Evolutionary conservation across 176 grass and related monocot species (phyloP), one percentile per base, ranked within the genome.

Genomic region (Lolium rigidum): DNA sequence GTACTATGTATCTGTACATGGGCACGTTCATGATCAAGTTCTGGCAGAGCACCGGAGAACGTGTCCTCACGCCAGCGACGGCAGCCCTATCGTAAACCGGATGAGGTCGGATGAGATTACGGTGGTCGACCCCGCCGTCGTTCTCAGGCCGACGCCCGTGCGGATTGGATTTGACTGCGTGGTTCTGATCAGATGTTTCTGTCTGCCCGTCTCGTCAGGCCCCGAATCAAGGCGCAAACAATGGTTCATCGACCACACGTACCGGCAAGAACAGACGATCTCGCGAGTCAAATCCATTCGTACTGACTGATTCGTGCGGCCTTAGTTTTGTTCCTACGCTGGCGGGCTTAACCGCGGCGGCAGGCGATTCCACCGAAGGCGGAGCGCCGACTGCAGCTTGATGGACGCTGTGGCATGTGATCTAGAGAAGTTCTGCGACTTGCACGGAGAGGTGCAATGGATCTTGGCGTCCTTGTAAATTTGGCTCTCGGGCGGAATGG

Each of bases 91-190:
- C 71, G 10, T 50, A 10, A 67, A 26, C 46, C 38, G 44, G 58
- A 75, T 41, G 72, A n/a, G 83, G 70, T 7, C 57, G 25, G 43
- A 64, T 9, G 57, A 76, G 25, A 15, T 15, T 38, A 21, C 10
- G 16, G 47, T 44, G 44, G 81, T 78, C 61, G 48, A 70, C 65
- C 9, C 28, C 26, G 55, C 65, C 81, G 81, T 89, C 87, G 16
- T 22, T 65, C 24, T 84, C 87, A 20, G 38, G 59, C 47, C 11
- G 43, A 43, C 26, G 46, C 16, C 83, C 60, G 8, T 8, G 59
- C 16, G 65, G 65, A 64, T 79, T 41, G 64, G 79, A 70, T 88
- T 51, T 64, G 79, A 78, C 79, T 14, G 79, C 73, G 58, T 78
- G 84, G 74, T 64, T 72, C 64, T 16, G 56, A 86, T 66, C 65